Evolutionary conservation across 176 grass and related monocot species (phyloP).

Genomic region (Tuctoria greenei): DNA sequence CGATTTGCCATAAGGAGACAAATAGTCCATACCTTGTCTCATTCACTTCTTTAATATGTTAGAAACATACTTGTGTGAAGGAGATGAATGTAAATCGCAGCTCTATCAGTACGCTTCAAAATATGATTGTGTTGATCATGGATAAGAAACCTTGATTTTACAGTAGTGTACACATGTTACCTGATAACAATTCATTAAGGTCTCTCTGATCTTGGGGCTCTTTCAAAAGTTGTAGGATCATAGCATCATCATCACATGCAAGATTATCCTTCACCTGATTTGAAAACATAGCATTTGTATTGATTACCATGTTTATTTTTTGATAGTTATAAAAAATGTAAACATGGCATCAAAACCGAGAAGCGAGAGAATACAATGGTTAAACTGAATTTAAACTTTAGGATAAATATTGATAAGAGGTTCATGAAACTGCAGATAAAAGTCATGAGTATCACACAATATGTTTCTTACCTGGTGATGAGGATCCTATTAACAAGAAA

Average conservation of each 20-base stretch:
- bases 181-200: constrained; percentile 15
- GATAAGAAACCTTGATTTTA: neutral
- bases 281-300: neutral
- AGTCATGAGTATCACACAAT: neutral
- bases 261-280: neutral
- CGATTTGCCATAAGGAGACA: neutral
- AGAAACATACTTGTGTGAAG: neutral
- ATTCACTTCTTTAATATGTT: neutral
- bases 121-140: neutral
- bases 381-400: neutral
- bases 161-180: neutral
- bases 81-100: neutral
- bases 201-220: neutral
- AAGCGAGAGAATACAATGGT: neutral
- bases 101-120: constrained; percentile 3
- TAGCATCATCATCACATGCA: neutral
- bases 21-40: neutral
- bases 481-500: neutral
- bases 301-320: neutral
- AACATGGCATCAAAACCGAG: neutral
- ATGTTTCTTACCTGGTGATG: neutral
- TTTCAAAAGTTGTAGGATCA: neutral
- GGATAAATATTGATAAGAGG: neutral
- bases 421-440: neutral
- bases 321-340: neutral